Conservation (phyloP, 257 asterid genomes). For the Solanum sejunctum region DNA sequence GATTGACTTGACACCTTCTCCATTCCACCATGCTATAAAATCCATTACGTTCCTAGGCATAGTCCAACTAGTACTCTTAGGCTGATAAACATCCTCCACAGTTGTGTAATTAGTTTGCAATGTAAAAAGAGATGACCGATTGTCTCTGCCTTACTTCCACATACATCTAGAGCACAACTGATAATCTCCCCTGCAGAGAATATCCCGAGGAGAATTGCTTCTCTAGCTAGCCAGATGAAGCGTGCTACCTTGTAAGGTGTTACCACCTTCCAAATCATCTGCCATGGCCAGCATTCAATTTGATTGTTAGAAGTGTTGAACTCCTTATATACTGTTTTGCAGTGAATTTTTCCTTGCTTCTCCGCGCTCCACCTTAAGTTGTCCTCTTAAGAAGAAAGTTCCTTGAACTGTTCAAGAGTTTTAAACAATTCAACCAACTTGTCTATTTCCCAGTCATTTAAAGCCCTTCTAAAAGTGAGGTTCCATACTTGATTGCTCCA, state of each 20-base stretch:
- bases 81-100: neutral
- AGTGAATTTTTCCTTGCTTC: neutral
- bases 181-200: neutral
- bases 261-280: neutral
- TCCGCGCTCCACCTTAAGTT: neutral
- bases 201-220: neutral
- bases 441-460: neutral
- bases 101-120: neutral
- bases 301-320: neutral
- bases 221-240: neutral
- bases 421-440: neutral
- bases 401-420: neutral
- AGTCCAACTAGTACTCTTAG: neutral
- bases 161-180: neutral
- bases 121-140: neutral
- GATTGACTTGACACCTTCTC: neutral
- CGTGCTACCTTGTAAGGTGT: neutral
- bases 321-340: neutral
- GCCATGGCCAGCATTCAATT: neutral
- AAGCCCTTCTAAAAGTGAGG: neutral
- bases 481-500: neutral
- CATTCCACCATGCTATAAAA: neutral
- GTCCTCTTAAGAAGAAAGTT: neutral
- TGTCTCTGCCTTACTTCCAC: neutral
- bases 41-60: neutral